These are phyloP conservation scores for Tetradesmus obliquus DNA, from an alignment of 139 green algal species.

Conservation along the genomic window DNA sequence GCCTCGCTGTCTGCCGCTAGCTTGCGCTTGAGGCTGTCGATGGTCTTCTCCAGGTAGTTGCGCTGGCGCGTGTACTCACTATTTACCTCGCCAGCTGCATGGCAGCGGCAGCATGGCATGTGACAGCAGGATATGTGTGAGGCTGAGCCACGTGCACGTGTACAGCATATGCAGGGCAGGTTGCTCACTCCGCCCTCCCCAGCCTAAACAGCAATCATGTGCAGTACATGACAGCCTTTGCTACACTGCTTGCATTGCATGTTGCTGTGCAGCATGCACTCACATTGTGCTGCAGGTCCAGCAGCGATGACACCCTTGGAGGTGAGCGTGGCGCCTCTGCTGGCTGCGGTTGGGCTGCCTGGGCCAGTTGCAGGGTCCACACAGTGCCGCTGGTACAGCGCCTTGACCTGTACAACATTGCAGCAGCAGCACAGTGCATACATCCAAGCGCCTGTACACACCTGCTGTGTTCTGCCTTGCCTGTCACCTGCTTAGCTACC, in stretches of 20 bases:
- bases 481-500: no score
- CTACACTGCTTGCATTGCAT: no score
- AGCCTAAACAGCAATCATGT: neutral
- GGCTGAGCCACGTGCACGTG: neutral
- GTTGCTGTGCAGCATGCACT: neutral
- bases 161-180: neutral
- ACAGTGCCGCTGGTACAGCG: slow-evolving; percentile 84
- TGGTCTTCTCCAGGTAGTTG: slow-evolving; percentile 85
- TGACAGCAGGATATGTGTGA: neutral
- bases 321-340: neutral
- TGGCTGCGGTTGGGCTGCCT: slow-evolving; percentile 15
- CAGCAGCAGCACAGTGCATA: neutral
- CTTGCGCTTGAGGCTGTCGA: slow-evolving; percentile 85
- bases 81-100: slow-evolving; percentile 61
- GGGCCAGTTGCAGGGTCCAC: slow-evolving; percentile 30
- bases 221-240: neutral
- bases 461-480: no score
- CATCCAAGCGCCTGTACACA: neutral
- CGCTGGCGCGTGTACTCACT: slow-evolving; percentile 71
- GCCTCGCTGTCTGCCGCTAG: slow-evolving; percentile 74
- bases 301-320: neutral
- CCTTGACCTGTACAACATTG: slow-evolving; percentile 62
- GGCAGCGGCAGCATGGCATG: neutral
- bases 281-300: neutral
- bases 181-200: neutral